A percentile compares a stretch with the other conserved stretches of the same genome.
phyloP scores from a whole-genome alignment of 345 rosid species.

The Clarkia xantiana region DNA sequence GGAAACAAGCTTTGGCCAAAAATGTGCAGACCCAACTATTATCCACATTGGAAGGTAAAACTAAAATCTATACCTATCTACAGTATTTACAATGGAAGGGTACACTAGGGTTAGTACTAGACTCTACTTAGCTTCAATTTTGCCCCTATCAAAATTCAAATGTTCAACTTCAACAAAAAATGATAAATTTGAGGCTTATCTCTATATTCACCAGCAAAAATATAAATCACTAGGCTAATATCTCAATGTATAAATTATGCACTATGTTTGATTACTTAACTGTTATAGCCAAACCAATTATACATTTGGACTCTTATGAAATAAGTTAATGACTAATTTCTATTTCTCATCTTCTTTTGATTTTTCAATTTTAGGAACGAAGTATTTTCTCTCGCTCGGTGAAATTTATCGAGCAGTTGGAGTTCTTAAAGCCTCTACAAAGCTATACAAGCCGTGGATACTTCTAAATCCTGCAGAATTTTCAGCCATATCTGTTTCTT shows the following conservation, averaged over 20 bases:
- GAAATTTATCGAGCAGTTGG: slow-evolving; percentile 66
- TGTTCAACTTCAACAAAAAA: no score
- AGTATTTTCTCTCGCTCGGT: slow-evolving; percentile 47
- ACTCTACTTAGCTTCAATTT: no score
- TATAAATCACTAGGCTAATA: no score
- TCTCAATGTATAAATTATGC: background rate
- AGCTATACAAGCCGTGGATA: slow-evolving; percentile 72
- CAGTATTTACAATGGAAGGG: background rate
- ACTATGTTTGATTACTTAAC: background rate
- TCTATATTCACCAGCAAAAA: no score
- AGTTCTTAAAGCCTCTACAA: slow-evolving; percentile 44
- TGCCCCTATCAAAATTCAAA: no score
- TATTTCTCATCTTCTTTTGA: background rate
- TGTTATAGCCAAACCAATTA: background rate
- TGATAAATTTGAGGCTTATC: no score
- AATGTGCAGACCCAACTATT: slow-evolving; percentile 31
- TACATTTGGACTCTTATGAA: background rate
- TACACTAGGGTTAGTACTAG: background rate
- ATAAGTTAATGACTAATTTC: background rate
- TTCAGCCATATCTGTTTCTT: slow-evolving; percentile 21
- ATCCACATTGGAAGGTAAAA: slow-evolving; percentile 45
- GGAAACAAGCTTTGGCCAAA: slow-evolving; percentile 47
- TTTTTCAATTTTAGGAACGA: slow-evolving; percentile 34
- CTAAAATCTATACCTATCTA: no score
- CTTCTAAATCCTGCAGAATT: slow-evolving; percentile 25